A percentile compares a stretch with the other conserved stretches of the same genome.
Conservation (phyloP, 2,329 filamentous ascomycete species). For the Scytalidium sp. region DNA sequence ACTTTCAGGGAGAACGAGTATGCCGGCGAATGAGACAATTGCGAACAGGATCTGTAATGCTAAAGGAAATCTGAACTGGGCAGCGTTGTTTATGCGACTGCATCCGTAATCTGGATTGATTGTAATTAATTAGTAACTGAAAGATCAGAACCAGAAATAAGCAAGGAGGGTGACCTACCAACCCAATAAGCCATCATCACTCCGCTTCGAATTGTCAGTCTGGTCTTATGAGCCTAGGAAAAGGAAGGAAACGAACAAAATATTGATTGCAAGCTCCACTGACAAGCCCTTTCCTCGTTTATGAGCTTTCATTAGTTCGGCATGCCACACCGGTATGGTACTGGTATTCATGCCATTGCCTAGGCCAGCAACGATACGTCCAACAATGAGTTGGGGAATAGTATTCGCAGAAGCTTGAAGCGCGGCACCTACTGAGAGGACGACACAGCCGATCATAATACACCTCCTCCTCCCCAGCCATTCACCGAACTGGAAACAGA, state of each 20-base stretch:
- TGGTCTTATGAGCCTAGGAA: too few relatives aligned
- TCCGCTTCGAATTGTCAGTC: constrained; percentile 11
- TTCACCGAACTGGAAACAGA: constrained; percentile 40
- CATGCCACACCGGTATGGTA: constrained; percentile 47
- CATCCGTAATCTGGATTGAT: constrained; percentile 37
- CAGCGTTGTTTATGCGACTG: constrained; percentile 30
- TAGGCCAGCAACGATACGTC: constrained; percentile 41
- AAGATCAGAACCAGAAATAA: constrained; percentile 24
- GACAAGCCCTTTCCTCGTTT: constrained; percentile 33
- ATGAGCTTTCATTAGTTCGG: constrained; percentile 38
- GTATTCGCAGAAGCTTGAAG: constrained; percentile 37
- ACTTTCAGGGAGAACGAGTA: constrained; percentile 33
- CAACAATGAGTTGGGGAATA: constrained; percentile 41
- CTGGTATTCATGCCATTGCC: constrained; percentile 43
- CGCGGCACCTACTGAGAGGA: constrained; percentile 40
- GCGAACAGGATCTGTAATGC: constrained; percentile 41
- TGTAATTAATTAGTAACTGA: constrained; percentile 14
- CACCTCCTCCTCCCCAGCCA: constrained; percentile 37
- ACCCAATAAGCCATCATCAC: constrained; percentile 33
- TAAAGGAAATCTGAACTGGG: constrained; percentile 49
- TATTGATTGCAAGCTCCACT: constrained; percentile 35
- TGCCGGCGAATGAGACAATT: constrained; percentile 29
- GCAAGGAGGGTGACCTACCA: too few relatives aligned
- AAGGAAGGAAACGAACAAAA: constrained; percentile 24
- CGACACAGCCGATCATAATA: constrained; percentile 38